Percentiles rank a stretch among this genome's conserved stretches.
Conservation (phyloP, 208 protist species). For the Trypanosoma cruzi region DNA sequence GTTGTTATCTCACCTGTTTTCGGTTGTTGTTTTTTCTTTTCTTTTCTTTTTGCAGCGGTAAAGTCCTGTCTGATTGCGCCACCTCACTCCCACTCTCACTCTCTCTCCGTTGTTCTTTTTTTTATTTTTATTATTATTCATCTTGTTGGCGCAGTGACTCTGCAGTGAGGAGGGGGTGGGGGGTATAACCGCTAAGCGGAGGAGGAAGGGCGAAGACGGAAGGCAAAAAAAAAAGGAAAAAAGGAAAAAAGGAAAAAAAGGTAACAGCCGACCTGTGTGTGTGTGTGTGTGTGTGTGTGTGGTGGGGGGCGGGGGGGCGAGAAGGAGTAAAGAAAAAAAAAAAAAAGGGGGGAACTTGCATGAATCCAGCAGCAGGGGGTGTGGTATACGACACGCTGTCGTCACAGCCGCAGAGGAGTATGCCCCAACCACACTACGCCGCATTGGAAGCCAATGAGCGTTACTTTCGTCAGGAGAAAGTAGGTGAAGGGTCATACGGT, state of each 20-base stretch:
- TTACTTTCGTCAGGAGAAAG: conserved; percentile 93
- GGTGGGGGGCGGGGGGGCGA: too few relatives aligned
- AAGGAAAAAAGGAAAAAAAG: too few relatives aligned
- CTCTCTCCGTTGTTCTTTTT: too few relatives aligned
- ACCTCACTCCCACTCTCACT: too few relatives aligned
- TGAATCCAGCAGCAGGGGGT: conserved; percentile 11
- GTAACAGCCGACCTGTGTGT: too few relatives aligned
- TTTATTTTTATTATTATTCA: too few relatives aligned
- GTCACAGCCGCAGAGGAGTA: conserved; percentile 3
- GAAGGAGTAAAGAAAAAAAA: neutral
- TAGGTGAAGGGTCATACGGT: conserved; percentile 98
- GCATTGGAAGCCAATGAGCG: conserved; percentile 27
- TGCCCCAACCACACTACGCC: neutral
- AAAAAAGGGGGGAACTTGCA: neutral
- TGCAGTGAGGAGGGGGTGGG: too few relatives aligned
- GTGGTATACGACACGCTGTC: conserved; percentile 17
- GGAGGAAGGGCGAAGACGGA: neutral
- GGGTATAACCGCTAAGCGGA: neutral
- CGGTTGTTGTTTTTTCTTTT: too few relatives aligned
- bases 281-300: too few relatives aligned
- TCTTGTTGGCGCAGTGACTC: neutral
- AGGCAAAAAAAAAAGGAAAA: neutral
- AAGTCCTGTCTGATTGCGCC: too few relatives aligned
- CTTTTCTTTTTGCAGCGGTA: too few relatives aligned
- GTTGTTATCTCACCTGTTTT: neutral